phyloP scores from a whole-genome alignment of 495 filamentous ascomycete genomes.

The Eremomyces bilateralis region DNA sequence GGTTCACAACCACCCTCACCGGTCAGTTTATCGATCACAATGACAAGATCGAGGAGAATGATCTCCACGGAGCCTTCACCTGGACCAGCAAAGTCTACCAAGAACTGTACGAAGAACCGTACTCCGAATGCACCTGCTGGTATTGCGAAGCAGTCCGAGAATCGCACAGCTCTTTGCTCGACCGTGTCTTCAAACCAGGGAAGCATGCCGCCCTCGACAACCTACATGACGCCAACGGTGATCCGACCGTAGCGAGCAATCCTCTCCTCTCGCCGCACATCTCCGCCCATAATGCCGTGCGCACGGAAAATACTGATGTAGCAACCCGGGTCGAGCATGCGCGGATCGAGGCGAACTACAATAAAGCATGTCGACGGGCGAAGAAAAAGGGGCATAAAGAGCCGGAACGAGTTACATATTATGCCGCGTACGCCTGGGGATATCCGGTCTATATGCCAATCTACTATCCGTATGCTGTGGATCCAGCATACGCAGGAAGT shows the following conservation, averaged over 20 bases:
- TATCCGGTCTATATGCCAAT: slow-evolving; percentile 30
- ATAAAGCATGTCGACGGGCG: slow-evolving; percentile 37
- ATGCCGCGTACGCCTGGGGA: slow-evolving; percentile 29
- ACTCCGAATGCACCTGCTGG: slow-evolving; percentile 77
- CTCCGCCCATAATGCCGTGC: slow-evolving; percentile 42
- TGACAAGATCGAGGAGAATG: slow-evolving; percentile 53
- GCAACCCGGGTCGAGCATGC: slow-evolving; percentile 12
- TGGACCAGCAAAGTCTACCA: slow-evolving; percentile 56
- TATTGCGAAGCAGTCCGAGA: slow-evolving; percentile 66
- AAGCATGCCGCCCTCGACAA: slow-evolving; percentile 30
- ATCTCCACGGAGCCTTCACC: slow-evolving; percentile 40
- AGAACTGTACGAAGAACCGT: slow-evolving; percentile 38
- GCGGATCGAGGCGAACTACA: slow-evolving; percentile 37
- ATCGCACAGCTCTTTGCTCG: slow-evolving; percentile 28
- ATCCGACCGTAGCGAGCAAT: slow-evolving; percentile 24
- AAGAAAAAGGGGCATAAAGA: slow-evolving; percentile 32
- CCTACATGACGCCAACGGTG: slow-evolving; percentile 1
- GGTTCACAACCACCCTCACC: slow-evolving; percentile 23
- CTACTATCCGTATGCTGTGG: slow-evolving; percentile 31
- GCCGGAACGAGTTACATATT: slow-evolving; percentile 29
- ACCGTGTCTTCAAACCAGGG: slow-evolving; percentile 15
- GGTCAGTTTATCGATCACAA: slow-evolving; percentile 57
- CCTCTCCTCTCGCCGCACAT: slow-evolving; percentile 43
- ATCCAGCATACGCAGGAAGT: slow-evolving; percentile 12
- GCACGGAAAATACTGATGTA: slow-evolving; percentile 4